Base-by-base conservation (phyloP, 75 land plant genomes). In the Picea sitchensis region DNA sequence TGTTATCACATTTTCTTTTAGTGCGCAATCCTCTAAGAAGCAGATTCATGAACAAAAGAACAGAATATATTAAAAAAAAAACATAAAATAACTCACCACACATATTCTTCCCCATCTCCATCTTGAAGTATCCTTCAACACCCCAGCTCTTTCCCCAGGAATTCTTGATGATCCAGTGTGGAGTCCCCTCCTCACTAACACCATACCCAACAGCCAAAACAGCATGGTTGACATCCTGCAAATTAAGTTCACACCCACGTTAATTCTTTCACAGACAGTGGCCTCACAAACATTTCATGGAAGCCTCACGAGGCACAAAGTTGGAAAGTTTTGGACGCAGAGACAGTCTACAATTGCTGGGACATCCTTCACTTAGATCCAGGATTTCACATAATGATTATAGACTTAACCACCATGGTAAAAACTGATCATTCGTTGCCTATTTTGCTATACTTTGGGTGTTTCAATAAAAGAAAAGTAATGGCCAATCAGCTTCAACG, bases 31-130 rank as follows among this genome's bases (percentile, higher is more conserved):
- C 56, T 51, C 12, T 51, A 51, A 51, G 0, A 8, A 8, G 56
- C 11, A 51, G 12, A 51, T 51, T 51, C 9, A 8, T 51, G 9
- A 51, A 9, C 56, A 51, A 51, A 9, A 51, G 11, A 51, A 8
- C 9, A 51, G 2, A 51, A 9, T 8, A 9, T 51, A 51, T 9
- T 8, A 51, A 9, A 0, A 7, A 8, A 51, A 65, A 47, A 14
- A 3, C 12, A 54, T 41, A 15, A 14, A 14, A 17, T 64, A 56
- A 92, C 99, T 79, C 82, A 96, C 99, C 98, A 86, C 99, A 96
- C 99, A 96, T 96, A 81, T 96, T 96, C 83, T 96, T 96, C 59
- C 81, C 80, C 15, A 83, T 62, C 75, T 84, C n/a, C 79, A 81
- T 68, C 51, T 75, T 76, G 4, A 84, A 58, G 63, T 81, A 84